A percentile compares a stretch with the other conserved stretches of the same genome.
These are phyloP conservation scores for Capsella bursapastoris DNA, from an alignment of 345 rosid genomes.

Conservation along the genomic window DNA sequence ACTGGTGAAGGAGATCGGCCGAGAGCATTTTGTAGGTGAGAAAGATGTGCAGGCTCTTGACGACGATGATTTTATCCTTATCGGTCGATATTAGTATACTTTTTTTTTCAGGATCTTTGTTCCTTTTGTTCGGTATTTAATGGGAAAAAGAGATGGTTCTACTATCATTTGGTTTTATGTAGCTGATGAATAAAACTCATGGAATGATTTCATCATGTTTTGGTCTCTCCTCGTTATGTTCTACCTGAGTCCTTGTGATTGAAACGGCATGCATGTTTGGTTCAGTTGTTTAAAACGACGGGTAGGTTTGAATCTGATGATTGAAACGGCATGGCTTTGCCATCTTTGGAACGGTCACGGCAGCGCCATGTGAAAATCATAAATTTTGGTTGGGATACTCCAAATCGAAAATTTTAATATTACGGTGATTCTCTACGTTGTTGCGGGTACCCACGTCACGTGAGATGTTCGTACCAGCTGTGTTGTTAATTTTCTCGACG, in stretches of 20 bases:
- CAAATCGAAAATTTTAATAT: constrained; percentile 13
- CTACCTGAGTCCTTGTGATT: neutral
- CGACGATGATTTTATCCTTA: constrained; percentile 76
- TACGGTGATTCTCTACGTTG: constrained; percentile 24
- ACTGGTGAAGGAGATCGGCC: constrained; percentile 72
- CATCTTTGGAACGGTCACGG: constrained; percentile 10
- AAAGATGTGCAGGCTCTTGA: constrained; percentile 77
- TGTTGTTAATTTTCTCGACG: constrained; percentile 20
- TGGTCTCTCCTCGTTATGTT: constrained; percentile 4
- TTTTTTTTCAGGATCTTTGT: neutral
- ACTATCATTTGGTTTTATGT: constrained; percentile 23
- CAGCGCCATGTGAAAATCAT: constrained; percentile 36
- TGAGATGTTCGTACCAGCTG: constrained; percentile 41
- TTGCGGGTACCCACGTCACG: constrained; percentile 37
- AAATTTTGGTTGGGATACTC: constrained; percentile 38
- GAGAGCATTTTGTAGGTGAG: constrained; percentile 82
- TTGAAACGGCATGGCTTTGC: constrained; percentile 10
- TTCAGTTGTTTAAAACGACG: neutral
- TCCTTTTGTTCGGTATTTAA: constrained; percentile 13
- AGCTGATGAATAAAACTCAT: constrained; percentile 21
- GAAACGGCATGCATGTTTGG: constrained; percentile 15
- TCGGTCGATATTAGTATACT: constrained; percentile 62
- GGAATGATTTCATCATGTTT: constrained; percentile 14
- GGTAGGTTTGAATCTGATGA: neutral
- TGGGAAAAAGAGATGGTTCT: constrained; percentile 12